Conservation (phyloP, 2,329 filamentous ascomycete species). For the Trichoderma afroharzianum region DNA sequence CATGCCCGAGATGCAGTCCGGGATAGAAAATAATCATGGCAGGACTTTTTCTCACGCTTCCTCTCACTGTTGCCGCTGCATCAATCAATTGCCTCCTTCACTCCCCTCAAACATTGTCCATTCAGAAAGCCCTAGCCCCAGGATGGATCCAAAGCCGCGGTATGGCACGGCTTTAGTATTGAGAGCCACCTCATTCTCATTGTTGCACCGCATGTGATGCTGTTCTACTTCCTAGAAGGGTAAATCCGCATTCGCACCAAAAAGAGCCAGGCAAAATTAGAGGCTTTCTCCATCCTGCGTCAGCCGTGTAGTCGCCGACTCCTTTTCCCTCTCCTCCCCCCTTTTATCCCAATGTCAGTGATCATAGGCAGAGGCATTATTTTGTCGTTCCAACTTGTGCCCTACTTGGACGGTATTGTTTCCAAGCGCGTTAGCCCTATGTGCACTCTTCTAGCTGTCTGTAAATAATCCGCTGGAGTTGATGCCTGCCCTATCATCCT, state of each 20-base stretch:
- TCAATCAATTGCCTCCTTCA: conserved; percentile 1
- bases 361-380: background rate
- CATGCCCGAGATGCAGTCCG: background rate
- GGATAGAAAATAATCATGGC: background rate
- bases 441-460: background rate
- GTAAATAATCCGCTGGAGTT: background rate
- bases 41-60: background rate
- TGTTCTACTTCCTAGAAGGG: conserved; percentile 12
- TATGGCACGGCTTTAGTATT: background rate
- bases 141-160: conserved; percentile 1
- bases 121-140: conserved; percentile 1
- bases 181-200: background rate
- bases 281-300: background rate
- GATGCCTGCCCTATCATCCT: background rate
- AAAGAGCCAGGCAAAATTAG: background rate
- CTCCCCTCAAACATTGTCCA: background rate
- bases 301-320: background rate
- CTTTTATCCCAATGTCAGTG: background rate
- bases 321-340: background rate
- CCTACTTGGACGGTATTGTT: background rate
- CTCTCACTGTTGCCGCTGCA: background rate
- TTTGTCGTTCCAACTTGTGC: background rate
- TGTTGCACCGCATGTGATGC: conserved; percentile 4
- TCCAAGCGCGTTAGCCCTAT: background rate
- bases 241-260: background rate